Base-by-base conservation (phyloP, 805 yeast species). In the Tanozyma kutaoensis region DNA sequence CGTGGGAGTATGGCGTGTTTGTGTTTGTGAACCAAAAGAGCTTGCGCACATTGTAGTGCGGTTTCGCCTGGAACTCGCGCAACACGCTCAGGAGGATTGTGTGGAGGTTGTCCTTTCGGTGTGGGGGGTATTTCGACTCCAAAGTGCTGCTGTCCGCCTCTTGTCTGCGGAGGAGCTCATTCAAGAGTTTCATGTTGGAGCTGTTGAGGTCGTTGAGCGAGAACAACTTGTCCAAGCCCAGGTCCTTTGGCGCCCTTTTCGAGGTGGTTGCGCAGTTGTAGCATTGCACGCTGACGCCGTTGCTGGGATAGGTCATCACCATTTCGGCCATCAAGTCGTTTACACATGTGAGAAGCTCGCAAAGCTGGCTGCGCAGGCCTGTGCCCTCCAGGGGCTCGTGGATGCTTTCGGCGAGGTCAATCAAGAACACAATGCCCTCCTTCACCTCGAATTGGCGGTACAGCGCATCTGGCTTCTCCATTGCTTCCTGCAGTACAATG, bases 271-370 rank as follows among this genome's bases (percentile, higher is more conserved):
- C 40, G 47, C 68, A 66, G 42, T 67, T 71, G 50, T 68, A 71
- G 11, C 78, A 43, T 40, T 74, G 69, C 25, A 85, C 67, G 0
- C 95, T 96, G 15, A 82, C 55, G 0, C 82, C 86, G 2, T 88
- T 76, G 24, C 61, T 58, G 1, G 85, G 81, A 21, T 69, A 50
- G 0, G 76, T 62, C 19, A 78, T 70, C 2, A 78, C 70, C 31
- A 81, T 55, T 26, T 72, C 76, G 3, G 75, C 59, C 52, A 84
- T 66, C 20, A 82, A 52, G n/a, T 69, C 72, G 28, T 64, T 56
- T 5, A 80, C 56, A 2, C 78, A 62, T 10, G 59, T 58, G 12
- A 86, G 42, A 8, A 77, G 70, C 33, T 64, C 70, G 18, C 53
- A 38, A 6, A 75, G 39, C 35, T 66, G 70, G n/a, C 59, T 42